phyloP scores from a whole-genome alignment of 805 yeast genomes.

The Wickerhamomyces bisporus region DNA sequence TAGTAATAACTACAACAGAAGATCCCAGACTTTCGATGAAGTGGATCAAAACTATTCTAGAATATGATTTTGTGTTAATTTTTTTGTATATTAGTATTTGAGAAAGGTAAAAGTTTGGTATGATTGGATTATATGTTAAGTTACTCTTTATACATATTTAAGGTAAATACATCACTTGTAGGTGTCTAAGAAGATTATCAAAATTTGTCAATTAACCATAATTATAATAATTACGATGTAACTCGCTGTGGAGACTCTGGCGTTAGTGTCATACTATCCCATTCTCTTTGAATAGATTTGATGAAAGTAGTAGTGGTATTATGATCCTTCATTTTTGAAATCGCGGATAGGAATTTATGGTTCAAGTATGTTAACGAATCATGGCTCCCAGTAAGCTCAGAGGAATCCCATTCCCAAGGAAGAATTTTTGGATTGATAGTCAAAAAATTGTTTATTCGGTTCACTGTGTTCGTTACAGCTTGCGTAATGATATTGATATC shows the following conservation, averaged over 20 bases:
- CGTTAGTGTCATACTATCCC: slow-evolving; percentile 6
- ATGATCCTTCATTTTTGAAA: slow-evolving; percentile 4
- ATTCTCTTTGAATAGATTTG: slow-evolving; percentile 1
- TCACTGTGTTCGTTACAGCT: slow-evolving; percentile 23
- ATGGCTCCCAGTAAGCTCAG: not conserved
- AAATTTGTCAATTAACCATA: too few relatives aligned
- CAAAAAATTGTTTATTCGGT: slow-evolving; percentile 11
- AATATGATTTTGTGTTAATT: not conserved
- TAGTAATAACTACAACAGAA: not conserved
- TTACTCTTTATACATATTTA: too few relatives aligned
- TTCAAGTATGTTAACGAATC: slow-evolving; percentile 5
- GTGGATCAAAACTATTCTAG: not conserved
- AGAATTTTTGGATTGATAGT: slow-evolving; percentile 5
- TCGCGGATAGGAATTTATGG: slow-evolving; percentile 4
- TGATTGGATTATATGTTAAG: too few relatives aligned
- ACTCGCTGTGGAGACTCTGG: too few relatives aligned
- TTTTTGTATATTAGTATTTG: too few relatives aligned
- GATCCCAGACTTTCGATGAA: slow-evolving; percentile 1
- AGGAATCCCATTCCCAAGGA: slow-evolving; percentile 20
- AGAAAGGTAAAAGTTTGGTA: too few relatives aligned
- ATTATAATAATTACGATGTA: too few relatives aligned
- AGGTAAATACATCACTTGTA: too few relatives aligned
- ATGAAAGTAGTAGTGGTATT: not conserved
- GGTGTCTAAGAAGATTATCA: too few relatives aligned
- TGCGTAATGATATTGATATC: slow-evolving; percentile 33